phyloP scores from a whole-genome alignment of 2,329 filamentous ascomycete species.

The Paraphoma chrysanthemicola region DNA sequence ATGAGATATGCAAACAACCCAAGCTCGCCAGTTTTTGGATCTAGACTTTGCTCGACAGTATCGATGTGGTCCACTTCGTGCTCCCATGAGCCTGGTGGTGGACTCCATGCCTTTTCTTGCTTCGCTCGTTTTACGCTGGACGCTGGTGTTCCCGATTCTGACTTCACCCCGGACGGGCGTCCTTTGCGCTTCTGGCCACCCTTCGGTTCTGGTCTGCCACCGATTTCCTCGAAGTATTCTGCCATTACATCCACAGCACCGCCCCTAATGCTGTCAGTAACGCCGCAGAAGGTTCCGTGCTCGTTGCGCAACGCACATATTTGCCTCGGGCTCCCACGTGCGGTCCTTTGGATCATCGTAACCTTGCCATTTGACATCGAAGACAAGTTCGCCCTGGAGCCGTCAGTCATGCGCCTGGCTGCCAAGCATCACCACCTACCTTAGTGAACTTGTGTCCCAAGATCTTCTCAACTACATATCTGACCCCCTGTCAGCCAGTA shows the following conservation, averaged over 20 bases:
- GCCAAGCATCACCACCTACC: slow-evolving; percentile 46
- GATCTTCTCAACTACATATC: slow-evolving; percentile 79
- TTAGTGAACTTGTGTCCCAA: slow-evolving; percentile 64
- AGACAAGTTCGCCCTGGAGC: slow-evolving; percentile 51
- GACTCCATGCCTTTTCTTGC: slow-evolving; percentile 63
- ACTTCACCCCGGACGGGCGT: slow-evolving; percentile 32
- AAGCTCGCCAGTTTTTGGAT: slow-evolving; percentile 50
- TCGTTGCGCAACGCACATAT: slow-evolving; percentile 59
- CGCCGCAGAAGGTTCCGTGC: not conserved
- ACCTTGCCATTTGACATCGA: slow-evolving; percentile 82
- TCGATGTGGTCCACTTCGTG: slow-evolving; percentile 74
- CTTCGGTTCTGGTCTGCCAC: slow-evolving; percentile 66
- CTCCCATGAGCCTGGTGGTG: slow-evolving; percentile 79
- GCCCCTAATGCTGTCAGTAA: slow-evolving; percentile 23
- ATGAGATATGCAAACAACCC: slow-evolving; percentile 72
- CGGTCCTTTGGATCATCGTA: slow-evolving; percentile 73
- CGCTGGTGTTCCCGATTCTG: slow-evolving; percentile 31
- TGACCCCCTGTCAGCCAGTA: slow-evolving; percentile 51
- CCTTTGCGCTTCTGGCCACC: slow-evolving; percentile 60
- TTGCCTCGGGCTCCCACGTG: slow-evolving; percentile 82
- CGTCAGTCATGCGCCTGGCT: slow-evolving; percentile 12
- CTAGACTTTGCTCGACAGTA: slow-evolving; percentile 69
- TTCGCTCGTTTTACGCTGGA: slow-evolving; percentile 38
- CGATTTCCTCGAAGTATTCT: slow-evolving; percentile 68
- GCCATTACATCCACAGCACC: slow-evolving; percentile 62